Conservation (phyloP, 441 rosid genomes). For the Hypseocharis bilobata region DNA sequence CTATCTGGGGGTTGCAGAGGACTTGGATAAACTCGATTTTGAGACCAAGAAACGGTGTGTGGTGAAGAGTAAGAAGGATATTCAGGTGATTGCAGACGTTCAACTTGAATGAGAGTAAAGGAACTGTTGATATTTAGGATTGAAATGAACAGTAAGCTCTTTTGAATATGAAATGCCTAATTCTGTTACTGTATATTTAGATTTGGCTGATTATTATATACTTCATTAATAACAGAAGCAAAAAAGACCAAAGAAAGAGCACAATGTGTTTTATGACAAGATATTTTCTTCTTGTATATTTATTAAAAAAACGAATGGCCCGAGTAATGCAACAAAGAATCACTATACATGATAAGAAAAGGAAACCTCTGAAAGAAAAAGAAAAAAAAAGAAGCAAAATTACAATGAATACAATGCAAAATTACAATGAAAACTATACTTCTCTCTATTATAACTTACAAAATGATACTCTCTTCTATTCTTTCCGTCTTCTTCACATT, state of each 20-base stretch:
- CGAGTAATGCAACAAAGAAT: background rate
- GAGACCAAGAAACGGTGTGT: constrained; percentile 23
- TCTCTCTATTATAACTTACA: too few relatives aligned
- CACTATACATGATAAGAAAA: background rate
- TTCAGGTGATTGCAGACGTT: constrained; percentile 20
- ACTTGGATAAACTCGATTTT: constrained; percentile 33
- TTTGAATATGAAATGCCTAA: background rate
- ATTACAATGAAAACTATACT: too few relatives aligned
- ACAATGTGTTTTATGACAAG: background rate
- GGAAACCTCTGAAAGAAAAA: too few relatives aligned
- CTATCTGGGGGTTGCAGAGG: constrained; percentile 33
- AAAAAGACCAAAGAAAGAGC: too few relatives aligned
- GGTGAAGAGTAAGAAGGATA: constrained; percentile 33
- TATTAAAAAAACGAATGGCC: background rate
- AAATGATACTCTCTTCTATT: too few relatives aligned
- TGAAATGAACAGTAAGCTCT: background rate
- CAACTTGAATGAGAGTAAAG: background rate
- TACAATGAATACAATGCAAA: too few relatives aligned
- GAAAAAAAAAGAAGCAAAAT: background rate
- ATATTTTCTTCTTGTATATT: background rate
- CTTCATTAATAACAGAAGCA: too few relatives aligned
- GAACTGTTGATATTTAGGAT: background rate
- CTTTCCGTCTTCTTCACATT: background rate
- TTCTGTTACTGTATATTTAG: too few relatives aligned
- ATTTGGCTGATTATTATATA: too few relatives aligned